Base-by-base conservation (phyloP, 495 filamentous ascomycete species). In the Hyaloscypha finlandica region DNA sequence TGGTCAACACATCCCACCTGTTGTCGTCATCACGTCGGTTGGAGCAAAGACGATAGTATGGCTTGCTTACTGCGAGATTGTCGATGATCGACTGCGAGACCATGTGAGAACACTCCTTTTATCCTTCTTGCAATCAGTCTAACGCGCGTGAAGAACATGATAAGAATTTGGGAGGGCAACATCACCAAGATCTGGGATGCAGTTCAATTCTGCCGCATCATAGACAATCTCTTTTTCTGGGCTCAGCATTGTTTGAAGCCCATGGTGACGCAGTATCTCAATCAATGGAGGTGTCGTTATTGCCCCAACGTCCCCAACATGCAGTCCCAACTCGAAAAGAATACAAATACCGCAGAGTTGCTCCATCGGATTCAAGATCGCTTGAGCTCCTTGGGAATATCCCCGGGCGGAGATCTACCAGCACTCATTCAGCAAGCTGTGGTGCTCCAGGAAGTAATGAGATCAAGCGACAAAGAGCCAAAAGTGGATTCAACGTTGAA, bases 201-300 rank as follows among this genome's bases (percentile, higher is more conserved):
- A 8, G 56, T 68, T 60, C 62, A 65, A 58, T 67, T 68, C n/a
- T 67, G 67, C 55, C 60, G 60, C 33, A 71, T 71, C 32, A 22
- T 68, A 22, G 66, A 68, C 30, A 71, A 71, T 45, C 48, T 71
- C n/a, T 56, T 68, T 20, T 61, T 60, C 35, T 71, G 66, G 66
- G 45, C 69, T 2, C 62, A 55, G 57, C 66, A 67, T 58, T 42
- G 37, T 19, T 30, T 71, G 30, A 48, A 57, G 35, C 66, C 65
- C 14, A 61, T 48, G 65, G 58, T 71, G 2, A 42, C 65, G 33
- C 54, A 61, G 12, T 71, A 61, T 53, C 55, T 71, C 11, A 51
- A 63, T 61, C 69, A 71, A 57, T 71, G 69, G 69, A 65, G 45
- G 32, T 39, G 14, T 8, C 35, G 57, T 11, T 65, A 60, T 37